Base-by-base conservation (phyloP, 768 basidiomycete species). In the Macrolepiota fuliginosa region DNA sequence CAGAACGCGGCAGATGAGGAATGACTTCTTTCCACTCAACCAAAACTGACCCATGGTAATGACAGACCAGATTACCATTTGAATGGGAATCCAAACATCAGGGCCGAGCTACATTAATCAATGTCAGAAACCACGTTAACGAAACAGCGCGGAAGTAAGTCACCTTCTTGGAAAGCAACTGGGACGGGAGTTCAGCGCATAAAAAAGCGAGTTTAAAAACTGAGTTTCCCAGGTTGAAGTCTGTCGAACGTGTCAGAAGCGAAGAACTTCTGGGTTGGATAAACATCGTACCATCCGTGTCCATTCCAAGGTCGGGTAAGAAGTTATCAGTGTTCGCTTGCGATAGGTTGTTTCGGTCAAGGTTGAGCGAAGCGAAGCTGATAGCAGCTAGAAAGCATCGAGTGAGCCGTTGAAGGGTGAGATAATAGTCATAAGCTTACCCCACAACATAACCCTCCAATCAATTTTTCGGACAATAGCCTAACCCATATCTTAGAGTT, bases 21-120 rank as follows among this genome's bases (percentile, higher is more conserved):
- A 87, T 0, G 79, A 73, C 0, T 80, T 65, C 37, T 79, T 73
- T 17, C 84, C 85, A 0, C 73, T 77, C n/a, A 87, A 73, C 78
- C 80, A 86, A 65, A 84, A 87, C 66, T 87, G 87, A 27, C 68
- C 70, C 24, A 78, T 65, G 5, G 84, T 79, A 4, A 86, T 76
- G 47, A 84, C 68, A 13, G 81, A 80, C 83, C 83, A 85, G 13
- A 78, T 62, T 54, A 79, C 81, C 73, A 86, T 83, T 68, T 86
- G 84, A 1, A 76, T 79, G 4, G 85, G 83, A 69, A 86, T 85
- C 85, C 83, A 87, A 24, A 82, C 79, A 69, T 88, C 86, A 2
- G 86, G 85, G 2, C 87, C 86, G 40, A 85, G 63, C 81, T 83
- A 53, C 19, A 19, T 13, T 17, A 29, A 11, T 6, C 40, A 37